A percentile compares a stretch with the other conserved stretches of the same genome.
phyloP scores from a whole-genome alignment of 169 alveolate species.

The Plasmodium vinckei region DNA sequence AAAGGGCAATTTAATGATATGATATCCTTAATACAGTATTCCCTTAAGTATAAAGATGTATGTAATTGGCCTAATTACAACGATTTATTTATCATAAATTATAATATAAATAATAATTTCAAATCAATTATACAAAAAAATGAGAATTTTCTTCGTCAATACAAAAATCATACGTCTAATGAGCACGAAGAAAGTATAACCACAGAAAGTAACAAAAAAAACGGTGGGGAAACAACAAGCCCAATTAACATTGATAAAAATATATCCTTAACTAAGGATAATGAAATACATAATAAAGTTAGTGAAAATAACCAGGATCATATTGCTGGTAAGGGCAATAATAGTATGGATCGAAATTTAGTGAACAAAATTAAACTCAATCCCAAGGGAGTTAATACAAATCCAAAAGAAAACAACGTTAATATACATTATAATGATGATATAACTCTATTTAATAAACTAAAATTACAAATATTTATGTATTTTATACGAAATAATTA shows the following conservation, averaged over 20 bases:
- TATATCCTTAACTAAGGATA: neutral
- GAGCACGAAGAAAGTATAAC: constrained; percentile 2
- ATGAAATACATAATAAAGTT: neutral
- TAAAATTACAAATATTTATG: constrained; percentile 75
- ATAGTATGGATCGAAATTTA: neutral
- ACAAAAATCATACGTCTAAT: constrained; percentile 14
- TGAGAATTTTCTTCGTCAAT: constrained; percentile 30
- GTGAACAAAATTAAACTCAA: no score
- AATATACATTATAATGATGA: constrained; percentile 58
- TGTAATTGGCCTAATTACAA: constrained; percentile 74
- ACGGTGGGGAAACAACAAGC: neutral
- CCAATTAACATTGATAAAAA: neutral
- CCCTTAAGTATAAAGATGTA: constrained; percentile 52
- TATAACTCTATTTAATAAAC: constrained; percentile 46
- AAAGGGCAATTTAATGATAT: constrained; percentile 51
- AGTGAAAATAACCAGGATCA: neutral
- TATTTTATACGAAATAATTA: constrained; percentile 77
- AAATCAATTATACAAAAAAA: constrained; percentile 34
- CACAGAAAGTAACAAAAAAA: neutral
- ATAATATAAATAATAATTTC: constrained; percentile 63
- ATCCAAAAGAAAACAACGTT: constrained; percentile 21
- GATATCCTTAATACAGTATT: constrained; percentile 65
- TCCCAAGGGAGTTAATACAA: neutral
- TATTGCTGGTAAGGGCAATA: neutral
- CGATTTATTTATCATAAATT: constrained; percentile 59